Conservation (phyloP, 202 grass and related monocot genomes). For the Tripidium arundinaceum region DNA sequence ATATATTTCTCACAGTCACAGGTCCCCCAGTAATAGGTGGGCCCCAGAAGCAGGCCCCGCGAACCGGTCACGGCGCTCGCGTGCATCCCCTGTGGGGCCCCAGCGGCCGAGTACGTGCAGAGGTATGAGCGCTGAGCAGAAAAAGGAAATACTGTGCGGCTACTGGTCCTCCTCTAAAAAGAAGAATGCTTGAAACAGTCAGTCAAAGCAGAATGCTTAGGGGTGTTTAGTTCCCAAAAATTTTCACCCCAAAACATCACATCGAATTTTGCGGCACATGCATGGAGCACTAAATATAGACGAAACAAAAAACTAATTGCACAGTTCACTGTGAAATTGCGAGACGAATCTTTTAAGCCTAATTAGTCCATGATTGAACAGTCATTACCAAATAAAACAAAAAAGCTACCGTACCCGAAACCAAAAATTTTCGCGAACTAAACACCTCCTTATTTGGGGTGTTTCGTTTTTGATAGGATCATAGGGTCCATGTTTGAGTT, state of each 20-base stretch:
- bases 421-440: too few species aligned
- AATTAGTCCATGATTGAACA: too few species aligned
- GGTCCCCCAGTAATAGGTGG: neutral
- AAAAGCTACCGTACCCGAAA: too few species aligned
- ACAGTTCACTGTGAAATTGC: too few species aligned
- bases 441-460: neutral
- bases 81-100: neutral
- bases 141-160: neutral
- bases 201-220: neutral
- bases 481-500: slow-evolving; percentile 2
- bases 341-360: too few species aligned
- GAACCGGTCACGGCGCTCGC: neutral
- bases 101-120: neutral
- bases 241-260: too few species aligned
- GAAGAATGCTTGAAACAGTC: neutral
- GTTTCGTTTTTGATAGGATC: neutral
- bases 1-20: neutral
- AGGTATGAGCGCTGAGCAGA: too few species aligned
- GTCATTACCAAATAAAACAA: too few species aligned
- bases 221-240: too few species aligned
- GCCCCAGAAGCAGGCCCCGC: neutral
- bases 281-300: too few species aligned
- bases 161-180: slow-evolving; percentile 1
- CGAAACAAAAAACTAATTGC: too few species aligned
- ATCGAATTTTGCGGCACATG: too few species aligned